phyloP scores from a whole-genome alignment of 208 protist species.

The Trypanosoma conorhini region DNA sequence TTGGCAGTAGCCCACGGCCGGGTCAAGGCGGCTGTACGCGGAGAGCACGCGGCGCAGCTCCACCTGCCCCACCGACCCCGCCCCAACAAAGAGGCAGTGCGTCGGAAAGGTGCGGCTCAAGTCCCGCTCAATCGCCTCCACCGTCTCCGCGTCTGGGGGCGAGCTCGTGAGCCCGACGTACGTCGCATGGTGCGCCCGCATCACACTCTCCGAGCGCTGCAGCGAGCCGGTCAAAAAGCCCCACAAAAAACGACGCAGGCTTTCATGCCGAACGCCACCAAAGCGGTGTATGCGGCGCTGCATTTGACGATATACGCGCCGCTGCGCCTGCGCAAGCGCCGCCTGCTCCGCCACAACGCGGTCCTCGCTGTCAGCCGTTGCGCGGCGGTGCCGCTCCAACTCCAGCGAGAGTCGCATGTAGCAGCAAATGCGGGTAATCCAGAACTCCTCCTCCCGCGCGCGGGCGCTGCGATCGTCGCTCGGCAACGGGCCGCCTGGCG shows the following conservation, averaged over 20 bases:
- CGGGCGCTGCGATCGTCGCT: conserved; percentile 2
- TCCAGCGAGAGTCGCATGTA: conserved; percentile 25
- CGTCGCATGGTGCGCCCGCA: conserved; percentile 10
- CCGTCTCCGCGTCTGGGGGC: neutral
- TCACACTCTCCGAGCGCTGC: conserved; percentile 24
- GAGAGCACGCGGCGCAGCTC: conserved; percentile 46
- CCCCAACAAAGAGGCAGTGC: conserved; percentile 49
- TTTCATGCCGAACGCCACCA: conserved; percentile 28
- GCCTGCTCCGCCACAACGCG: neutral
- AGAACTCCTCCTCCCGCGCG: conserved; percentile 24
- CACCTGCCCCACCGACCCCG: conserved; percentile 35
- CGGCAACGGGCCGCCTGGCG: conserved; percentile 1
- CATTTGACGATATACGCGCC: conserved; percentile 25
- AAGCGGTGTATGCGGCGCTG: conserved; percentile 12
- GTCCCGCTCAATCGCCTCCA: conserved; percentile 51
- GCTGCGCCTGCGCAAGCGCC: conserved; percentile 7
- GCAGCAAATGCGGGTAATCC: conserved; percentile 21
- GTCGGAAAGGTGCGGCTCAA: conserved; percentile 59
- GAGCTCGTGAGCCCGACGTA: conserved; percentile 1
- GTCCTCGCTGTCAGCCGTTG: neutral
- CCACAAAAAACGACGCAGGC: conserved; percentile 39
- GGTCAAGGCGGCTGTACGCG: conserved; percentile 45
- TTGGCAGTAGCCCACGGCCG: conserved; percentile 75
- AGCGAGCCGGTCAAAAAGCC: conserved; percentile 47
- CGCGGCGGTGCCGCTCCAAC: neutral